Evolutionary conservation across 1,139 yeast genomes (phyloP), one percentile per base, ranked within the genome.

Genomic region (Debaryomyces sp.): DNA sequence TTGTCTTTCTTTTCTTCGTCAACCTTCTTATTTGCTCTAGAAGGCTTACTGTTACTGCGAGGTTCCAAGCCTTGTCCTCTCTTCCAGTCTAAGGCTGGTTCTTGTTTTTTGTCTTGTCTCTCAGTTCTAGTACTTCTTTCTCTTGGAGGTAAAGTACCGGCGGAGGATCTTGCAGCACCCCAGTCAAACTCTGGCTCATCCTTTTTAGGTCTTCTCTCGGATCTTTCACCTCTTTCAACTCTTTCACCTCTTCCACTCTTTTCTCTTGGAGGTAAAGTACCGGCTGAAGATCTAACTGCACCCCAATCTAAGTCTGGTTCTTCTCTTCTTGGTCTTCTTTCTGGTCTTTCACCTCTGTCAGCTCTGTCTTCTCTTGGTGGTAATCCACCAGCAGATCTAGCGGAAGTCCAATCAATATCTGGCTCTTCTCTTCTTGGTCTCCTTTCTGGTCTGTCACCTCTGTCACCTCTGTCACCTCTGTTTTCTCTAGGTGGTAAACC

Each of bases 241-340:
- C 56, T 50, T 38, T 56, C 62, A 41, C 56, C 51, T 57, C 60
- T 56, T 40, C 55, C 57, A 34, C 63, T 63, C 56, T 66, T 66
- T 62, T 70, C 75, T 54, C 72, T 66, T 54, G 77, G 72, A 27
- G 78, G 73, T 57, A 73, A 64, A 12, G 66, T 57, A 9, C 61
- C 63, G 37, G 59, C 60, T 46, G 67, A 57, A 45, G 58, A 63
- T 71, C 87, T 76, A 23, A 84, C 82, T 12, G 75, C 61, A 54
- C 82, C 75, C 89, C 89, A 85, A 61, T 84, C 88, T 44, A 82
- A 70, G 15, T 78, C 79, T 44, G 80, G 78, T 57, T 78, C 82
- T 50, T 72, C 77, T 56, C 67, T 74, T 61, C 75, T 73, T 54
- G 77, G 76, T 54, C 67, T 63, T 68, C 75, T 66, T 52, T 54